Conservation (phyloP, 306 rosid genomes). For the Gastrolobium villosum region DNA sequence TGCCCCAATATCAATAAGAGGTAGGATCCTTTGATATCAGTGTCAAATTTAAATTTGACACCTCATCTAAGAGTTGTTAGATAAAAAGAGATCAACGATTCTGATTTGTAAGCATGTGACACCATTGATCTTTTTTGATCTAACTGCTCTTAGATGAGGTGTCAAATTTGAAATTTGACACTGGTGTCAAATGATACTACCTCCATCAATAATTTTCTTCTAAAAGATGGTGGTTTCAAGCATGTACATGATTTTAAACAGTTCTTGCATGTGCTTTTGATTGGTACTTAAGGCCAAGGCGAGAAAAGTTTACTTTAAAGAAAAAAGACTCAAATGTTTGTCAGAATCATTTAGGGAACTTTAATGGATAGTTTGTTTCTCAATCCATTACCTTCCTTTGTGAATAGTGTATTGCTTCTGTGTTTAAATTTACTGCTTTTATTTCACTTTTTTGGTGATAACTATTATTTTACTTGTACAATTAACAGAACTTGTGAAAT, state of each 20-base stretch:
- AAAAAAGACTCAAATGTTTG: not conserved
- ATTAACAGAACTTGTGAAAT: constrained; percentile 75
- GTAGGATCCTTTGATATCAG: too few relatives aligned
- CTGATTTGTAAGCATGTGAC: too few relatives aligned
- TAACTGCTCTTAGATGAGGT: too few relatives aligned
- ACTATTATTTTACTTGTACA: constrained; percentile 2
- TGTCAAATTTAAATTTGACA: too few relatives aligned
- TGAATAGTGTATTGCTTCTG: not conserved
- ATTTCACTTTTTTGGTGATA: not conserved
- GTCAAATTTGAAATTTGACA: too few relatives aligned
- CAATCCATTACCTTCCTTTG: not conserved
- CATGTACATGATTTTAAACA: not conserved
- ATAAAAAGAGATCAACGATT: too few relatives aligned
- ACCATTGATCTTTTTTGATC: too few relatives aligned
- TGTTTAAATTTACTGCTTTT: not conserved
- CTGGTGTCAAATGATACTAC: too few relatives aligned
- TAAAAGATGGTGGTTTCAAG: not conserved
- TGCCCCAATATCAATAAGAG: not conserved
- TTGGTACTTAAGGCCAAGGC: not conserved
- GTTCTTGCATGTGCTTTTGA: not conserved
- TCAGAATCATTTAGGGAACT: not conserved
- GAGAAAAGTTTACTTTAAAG: not conserved
- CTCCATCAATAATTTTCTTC: not conserved
- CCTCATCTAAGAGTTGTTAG: too few relatives aligned
- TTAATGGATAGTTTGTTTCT: not conserved